Base-by-base conservation (phyloP, 495 filamentous ascomycete species). In the Talaromyces stipitatus region DNA sequence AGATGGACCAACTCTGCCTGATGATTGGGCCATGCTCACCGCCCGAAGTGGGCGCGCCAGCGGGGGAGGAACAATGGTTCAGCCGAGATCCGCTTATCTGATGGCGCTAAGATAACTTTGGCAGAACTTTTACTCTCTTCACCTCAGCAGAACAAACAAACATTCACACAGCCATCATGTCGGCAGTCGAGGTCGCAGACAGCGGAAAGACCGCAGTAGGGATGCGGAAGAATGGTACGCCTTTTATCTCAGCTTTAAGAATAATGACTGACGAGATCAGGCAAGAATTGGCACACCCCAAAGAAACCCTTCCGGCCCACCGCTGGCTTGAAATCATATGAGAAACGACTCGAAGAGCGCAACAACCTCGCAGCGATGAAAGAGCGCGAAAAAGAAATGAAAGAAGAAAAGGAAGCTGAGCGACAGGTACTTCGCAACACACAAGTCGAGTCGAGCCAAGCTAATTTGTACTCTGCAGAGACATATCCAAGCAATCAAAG, bases 341-440 rank as follows among this genome's bases (percentile, higher is more conserved):
- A 85, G 59, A 84, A 90, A 67, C 85, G 92, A 33, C 69, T 82
- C 29, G 83, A 82, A 61, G 69, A 79, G 33, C 80, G 87, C 51
- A 81, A 82, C 55, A 81, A 84, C 6, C 74, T 85, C 56, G 78
- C 84, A 1, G 82, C 86, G 2, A 82, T 87, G 59, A 98, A 96
- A 74, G 87, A 91, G 18, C 88, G 86, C 56, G 94, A 97, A 72
- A 88, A 86, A 66, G 91, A 96, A 67, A 85, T 98, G 85, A 96
- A 94, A 73, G 88, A 90, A 4, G 94, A 97, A 74, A 96, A 95
- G 69, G 90, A 95, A 66, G 83, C 85, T 8, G 90, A 88, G 66
- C 78, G 90, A 77, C 79, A 92, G 80, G 91, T 96, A 55, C 10
- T n/a, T 26, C 20, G 2, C 38, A 9, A 2, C 18, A 2, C 10